phyloP scores from a whole-genome alignment of 1,284 basidiomycete genomes.

The Calocybe gambosa region DNA sequence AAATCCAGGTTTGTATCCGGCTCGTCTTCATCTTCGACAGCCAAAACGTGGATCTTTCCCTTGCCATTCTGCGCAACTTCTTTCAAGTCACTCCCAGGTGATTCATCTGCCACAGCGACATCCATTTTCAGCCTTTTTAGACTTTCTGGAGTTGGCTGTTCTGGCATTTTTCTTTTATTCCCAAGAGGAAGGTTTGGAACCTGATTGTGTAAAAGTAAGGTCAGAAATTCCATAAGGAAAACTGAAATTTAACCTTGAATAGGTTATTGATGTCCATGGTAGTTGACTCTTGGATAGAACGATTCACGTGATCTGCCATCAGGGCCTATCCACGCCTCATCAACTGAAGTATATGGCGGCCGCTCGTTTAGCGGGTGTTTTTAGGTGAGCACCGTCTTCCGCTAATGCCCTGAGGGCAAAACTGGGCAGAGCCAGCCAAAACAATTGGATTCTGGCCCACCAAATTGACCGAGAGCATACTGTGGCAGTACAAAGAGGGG shows the following conservation, averaged over 20 bases:
- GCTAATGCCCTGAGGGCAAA: too few species aligned
- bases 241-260: conserved; percentile 63
- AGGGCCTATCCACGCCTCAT: too few species aligned
- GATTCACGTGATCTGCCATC: too few species aligned
- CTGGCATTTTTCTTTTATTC: conserved; percentile 77
- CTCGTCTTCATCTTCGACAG: conserved; percentile 53
- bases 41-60: conserved; percentile 38
- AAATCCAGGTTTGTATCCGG: conserved; percentile 44
- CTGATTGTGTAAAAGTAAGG: conserved; percentile 29
- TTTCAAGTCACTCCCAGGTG: conserved; percentile 9
- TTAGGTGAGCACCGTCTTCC: too few species aligned
- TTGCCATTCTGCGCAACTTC: conserved; percentile 15
- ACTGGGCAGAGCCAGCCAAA: too few species aligned
- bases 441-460: too few species aligned
- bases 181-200: conserved; percentile 61
- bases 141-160: conserved; percentile 75
- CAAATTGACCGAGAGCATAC: too few species aligned
- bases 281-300: too few species aligned
- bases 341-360: too few species aligned
- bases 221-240: background rate
- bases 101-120: conserved; percentile 19
- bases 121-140: conserved; percentile 73
- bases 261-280: conserved; percentile 78
- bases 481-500: too few species aligned
- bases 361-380: too few species aligned